Percentiles rank a stretch among this genome's conserved stretches.
Evolutionary conservation across 805 yeast genomes (phyloP).

Genomic region (Lachancea thermotolerans): DNA sequence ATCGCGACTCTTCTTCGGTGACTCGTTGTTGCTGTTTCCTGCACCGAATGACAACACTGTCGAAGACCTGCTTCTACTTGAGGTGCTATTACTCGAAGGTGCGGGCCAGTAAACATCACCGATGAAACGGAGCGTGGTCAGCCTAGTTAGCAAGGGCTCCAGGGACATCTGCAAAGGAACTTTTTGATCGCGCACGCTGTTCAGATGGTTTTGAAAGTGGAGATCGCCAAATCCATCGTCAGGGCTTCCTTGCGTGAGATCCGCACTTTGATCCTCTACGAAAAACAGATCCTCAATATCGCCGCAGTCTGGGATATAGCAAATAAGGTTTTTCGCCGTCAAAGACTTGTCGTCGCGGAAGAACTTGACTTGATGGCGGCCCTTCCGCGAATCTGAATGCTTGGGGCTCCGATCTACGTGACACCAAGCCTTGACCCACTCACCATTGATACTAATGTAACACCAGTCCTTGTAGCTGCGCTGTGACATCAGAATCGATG

Average conservation of each 20-base stretch:
- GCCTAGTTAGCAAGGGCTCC: slow-evolving; percentile 3
- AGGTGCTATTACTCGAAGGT: not conserved
- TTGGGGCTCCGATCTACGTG: slow-evolving; percentile 24
- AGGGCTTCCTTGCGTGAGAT: not conserved
- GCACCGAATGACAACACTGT: slow-evolving; percentile 1
- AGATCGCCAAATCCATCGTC: slow-evolving; percentile 3
- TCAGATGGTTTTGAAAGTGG: not conserved
- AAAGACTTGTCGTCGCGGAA: slow-evolving; percentile 24
- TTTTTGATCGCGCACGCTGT: not conserved
- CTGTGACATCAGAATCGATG: slow-evolving; percentile 22
- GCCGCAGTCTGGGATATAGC: slow-evolving; percentile 26
- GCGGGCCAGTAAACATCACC: slow-evolving; percentile 8
- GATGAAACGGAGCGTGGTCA: slow-evolving; percentile 6
- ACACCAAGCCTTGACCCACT: slow-evolving; percentile 31
- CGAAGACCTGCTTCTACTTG: slow-evolving; percentile 9
- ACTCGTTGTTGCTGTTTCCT: not conserved
- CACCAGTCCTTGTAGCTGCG: slow-evolving; percentile 32
- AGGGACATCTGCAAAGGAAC: not conserved
- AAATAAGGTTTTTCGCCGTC: slow-evolving; percentile 21
- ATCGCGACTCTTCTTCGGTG: slow-evolving; percentile 4
- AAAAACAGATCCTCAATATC: slow-evolving; percentile 26
- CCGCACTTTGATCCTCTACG: slow-evolving; percentile 10
- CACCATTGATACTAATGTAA: slow-evolving; percentile 24
- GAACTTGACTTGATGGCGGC: slow-evolving; percentile 25
- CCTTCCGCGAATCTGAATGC: slow-evolving; percentile 12